Evolutionary conservation across 2,329 filamentous ascomycete species (phyloP), one percentile per base, ranked within the genome.

Genomic region (Alternaria alternata): DNA sequence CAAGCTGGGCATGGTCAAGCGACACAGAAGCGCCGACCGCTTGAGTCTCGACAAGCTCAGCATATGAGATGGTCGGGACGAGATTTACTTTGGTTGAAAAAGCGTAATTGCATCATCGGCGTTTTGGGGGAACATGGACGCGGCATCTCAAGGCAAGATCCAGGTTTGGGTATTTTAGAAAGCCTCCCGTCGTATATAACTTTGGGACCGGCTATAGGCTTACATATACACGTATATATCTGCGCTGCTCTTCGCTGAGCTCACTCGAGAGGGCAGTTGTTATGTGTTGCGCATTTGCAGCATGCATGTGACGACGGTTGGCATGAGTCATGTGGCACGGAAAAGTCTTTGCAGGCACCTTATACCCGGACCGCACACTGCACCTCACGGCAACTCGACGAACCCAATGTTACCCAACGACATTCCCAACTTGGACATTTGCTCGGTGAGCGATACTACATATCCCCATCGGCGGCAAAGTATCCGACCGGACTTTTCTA

Each of bases 41-140:
- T 77, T 93, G 69, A 93, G 91, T 69, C 79, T 93, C 58, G 91
- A 94, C 79, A 85, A 89, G 56, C 78, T 94, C 77, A 93, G 91
- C 73, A 82, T 94, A 79, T 93, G 81, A 87, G 3, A 32, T 16
- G 39, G 2, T 38, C 24, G 39, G 34, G 20, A 24, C 24, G 18
- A 47, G 11, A 12, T 30, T 30, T 34, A 42, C 18, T 51, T 44
- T 55, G 34, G 41, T 52, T 32, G 12, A 57, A 62, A 62, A 59
- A 54, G 41, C 59, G 62, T 57, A 43, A 53, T 43, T 60, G 73
- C 75, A 77, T 77, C 24, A 48, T 38, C 46, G 74, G 74, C 71
- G 70, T 76, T 74, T 74, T 39, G 47, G 65, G 62, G 60, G 28
- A 3, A 30, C 28, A 56, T 46, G 48, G 66, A 61, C 61, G 61